These are phyloP conservation scores for Chalaropsis ovoidea DNA, from an alignment of 2,329 filamentous ascomycete species.

Conservation along the genomic window DNA sequence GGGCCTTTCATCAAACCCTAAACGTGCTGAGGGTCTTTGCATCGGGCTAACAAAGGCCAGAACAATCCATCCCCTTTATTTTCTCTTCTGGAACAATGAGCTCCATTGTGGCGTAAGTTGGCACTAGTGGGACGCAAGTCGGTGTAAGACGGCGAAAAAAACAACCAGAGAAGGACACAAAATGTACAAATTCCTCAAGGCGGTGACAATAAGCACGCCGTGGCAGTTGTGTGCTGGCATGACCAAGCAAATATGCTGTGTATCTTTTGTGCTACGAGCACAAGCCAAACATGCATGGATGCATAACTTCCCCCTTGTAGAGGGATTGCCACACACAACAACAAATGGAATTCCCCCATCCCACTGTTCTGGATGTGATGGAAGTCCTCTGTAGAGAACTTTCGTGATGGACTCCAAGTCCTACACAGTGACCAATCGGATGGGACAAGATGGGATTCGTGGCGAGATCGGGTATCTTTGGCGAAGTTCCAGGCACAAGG, in stretches of 20 bases:
- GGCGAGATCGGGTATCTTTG: slow-evolving; percentile 1
- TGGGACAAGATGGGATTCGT: not conserved
- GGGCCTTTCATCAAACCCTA: not conserved
- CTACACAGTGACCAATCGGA: not conserved
- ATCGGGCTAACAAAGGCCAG: not conserved
- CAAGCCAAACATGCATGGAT: not conserved
- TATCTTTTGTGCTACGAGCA: not conserved
- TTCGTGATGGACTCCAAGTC: not conserved
- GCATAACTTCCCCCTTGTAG: not conserved
- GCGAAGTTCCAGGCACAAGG: not conserved
- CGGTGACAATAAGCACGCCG: not conserved
- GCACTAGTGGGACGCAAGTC: not conserved
- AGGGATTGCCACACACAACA: not conserved
- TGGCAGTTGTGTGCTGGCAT: not conserved
- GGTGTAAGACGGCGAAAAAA: not conserved
- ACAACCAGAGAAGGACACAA: not conserved
- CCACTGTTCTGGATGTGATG: not conserved
- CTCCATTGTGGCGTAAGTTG: not conserved
- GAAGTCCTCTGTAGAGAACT: not conserved
- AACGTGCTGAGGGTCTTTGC: not conserved
- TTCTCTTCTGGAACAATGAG: not conserved
- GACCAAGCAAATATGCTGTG: not conserved
- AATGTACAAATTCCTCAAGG: not conserved
- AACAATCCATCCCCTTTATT: not conserved
- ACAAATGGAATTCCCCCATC: not conserved